Base-by-base conservation (phyloP, 306 rosid genomes). In the Potentilla sterilis region DNA sequence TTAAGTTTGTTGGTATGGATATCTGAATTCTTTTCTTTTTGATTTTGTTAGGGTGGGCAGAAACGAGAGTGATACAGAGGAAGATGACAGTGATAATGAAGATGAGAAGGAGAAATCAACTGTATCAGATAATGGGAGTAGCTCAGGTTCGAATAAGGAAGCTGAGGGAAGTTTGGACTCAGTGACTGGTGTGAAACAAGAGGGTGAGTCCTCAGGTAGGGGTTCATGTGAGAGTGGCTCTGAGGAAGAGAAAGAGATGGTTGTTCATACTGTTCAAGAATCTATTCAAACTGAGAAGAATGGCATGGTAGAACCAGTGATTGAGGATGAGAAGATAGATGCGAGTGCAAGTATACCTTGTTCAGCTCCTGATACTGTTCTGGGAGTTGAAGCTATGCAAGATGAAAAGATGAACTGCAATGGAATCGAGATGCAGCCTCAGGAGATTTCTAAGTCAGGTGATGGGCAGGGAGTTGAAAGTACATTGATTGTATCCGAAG, bases 41-140 rank as follows among this genome's bases (percentile, higher is more conserved):
- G 12, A 7, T 1, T 18, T 82, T 77, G 51, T 67, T 67, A 96
- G 99, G 99, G 89, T 86, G 97, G 97, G 97, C 52, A 92, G 78
- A 82, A 88, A 87, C 81, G 98, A 90, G 46, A 84, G 86, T 44
- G 99, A 85, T 81, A 80, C 92, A 1, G 95, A 90, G 67, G 91
- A 77, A 7, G 89, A 80, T 55, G 84, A 71, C 16, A 75, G 83
- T 40, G 88, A 77, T 28, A 67, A 59, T 24, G 89, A 85, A 67
- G 86, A 69, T 68, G 87, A 77, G 77, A 75, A 65, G 7, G 93
- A 86, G 82, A 84, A 87, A 82, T 88, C 97, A 0, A 44, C 74
- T 61, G 75, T 96, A 7, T 86, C 85, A 41, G 84, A 86, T 72
- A 81, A 66, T 44, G 92, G 70, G 77, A 80, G 79, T 71, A 86